These are phyloP conservation scores for Penicillium sp. DNA, from an alignment of 2,329 filamentous ascomycete species.

Conservation along the genomic window DNA sequence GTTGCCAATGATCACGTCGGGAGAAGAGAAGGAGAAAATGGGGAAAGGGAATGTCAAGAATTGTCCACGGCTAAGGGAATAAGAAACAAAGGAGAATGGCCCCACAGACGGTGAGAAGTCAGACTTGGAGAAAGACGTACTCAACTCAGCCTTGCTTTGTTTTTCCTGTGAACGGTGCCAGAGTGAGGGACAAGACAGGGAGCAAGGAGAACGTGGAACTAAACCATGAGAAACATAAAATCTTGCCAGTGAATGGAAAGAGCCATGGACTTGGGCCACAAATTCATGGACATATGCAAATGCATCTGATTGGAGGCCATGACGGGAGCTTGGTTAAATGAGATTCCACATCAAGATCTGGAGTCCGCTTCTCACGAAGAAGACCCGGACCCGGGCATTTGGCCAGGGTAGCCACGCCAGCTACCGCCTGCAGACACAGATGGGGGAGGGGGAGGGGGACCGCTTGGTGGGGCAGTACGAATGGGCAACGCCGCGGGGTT, in stretches of 20 bases:
- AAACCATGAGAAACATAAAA: too few species aligned
- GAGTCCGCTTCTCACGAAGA: conserved; percentile 2
- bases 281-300: conserved; percentile 15
- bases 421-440: conserved; percentile 27
- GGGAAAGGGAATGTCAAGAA: conserved; percentile 1
- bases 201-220: too few species aligned
- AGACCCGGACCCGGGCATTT: conserved; percentile 20
- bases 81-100: neutral
- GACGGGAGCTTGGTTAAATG: conserved; percentile 1
- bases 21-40: conserved; percentile 1
- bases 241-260: neutral
- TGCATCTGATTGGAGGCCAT: conserved; percentile 3
- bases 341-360: conserved; percentile 5
- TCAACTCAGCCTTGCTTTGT: neutral
- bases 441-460: conserved; percentile 59
- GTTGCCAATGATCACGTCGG: conserved; percentile 2
- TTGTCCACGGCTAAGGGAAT: conserved; percentile 3
- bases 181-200: neutral
- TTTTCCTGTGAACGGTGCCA: neutral
- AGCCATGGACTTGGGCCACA: neutral
- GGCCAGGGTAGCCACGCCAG: conserved; percentile 27
- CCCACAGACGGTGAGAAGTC: neutral
- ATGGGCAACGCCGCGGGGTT: conserved; percentile 63
- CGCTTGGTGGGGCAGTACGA: conserved; percentile 59
- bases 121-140: too few species aligned